Base-by-base conservation (phyloP, 2,329 filamentous ascomycete species). In the Arthrobotrys iridis region DNA sequence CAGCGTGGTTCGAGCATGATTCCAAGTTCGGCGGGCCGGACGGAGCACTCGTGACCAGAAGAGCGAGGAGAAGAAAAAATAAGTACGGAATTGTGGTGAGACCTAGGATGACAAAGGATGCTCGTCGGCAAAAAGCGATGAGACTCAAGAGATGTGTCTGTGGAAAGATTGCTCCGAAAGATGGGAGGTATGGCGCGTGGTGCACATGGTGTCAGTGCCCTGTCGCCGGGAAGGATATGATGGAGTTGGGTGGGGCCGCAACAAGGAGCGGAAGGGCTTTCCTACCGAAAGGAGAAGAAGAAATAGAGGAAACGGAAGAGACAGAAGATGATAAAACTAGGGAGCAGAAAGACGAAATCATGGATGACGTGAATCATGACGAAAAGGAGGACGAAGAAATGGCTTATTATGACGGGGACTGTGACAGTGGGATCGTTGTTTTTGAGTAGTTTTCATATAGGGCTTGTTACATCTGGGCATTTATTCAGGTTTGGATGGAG, bases 171-270 rank as follows among this genome's bases (percentile, higher is more conserved):
- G 37, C 15, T 7, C 71, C 71, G 3, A 18, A 10, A 10, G 71
- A 75, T 58, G 71, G 63, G 1, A 55, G 50, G 24, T 75, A 75
- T 37, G 71, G 71, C 3, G 63, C 63, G 10, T 75, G 64, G 58
- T 75, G 71, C 13, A 75, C 71, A 4, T 75, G 71, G 71, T 75
- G 71, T 35, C 46, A 63, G 40, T 75, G 57, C 15, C 71, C 71
- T 4, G 63, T 75, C 37, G 46, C 45, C n/a, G 63, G 71, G 4
- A 57, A 8, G 2, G 43, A 41, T 3, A 60, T 57, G 48, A 75
- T 75, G 57, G 71, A 75, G 22, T n/a, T 58, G 0, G 71, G 71
- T 8, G 71, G 71, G 8, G 71, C 63, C 20, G 71, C 71, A 15
- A 75, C 71, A 4, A 64, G 33, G 18, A 75, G 71, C n/a, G 71